Base-by-base conservation (phyloP, 2,329 filamentous ascomycete genomes). In the Cordyceps fumosorosea region DNA sequence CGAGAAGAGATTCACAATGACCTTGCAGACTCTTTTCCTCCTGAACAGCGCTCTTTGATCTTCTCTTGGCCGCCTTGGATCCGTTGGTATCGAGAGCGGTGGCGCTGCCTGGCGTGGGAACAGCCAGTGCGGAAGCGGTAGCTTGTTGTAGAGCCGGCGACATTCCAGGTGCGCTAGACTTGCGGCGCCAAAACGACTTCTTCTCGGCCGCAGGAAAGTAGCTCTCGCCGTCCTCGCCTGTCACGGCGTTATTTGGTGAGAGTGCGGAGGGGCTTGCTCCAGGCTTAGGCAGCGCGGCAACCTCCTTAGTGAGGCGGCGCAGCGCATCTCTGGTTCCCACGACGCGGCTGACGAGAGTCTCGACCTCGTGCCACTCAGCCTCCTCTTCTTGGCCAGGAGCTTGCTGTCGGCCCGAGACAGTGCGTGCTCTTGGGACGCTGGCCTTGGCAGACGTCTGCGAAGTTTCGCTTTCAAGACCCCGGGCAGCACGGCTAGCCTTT, bases 101-200 rank as follows among this genome's bases (percentile, higher is more conserved):
- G 6, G 73, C 67, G 29, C 69, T 73, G n/a, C 73, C 73, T 2
- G 79, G 76, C 10, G 76, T 71, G 0, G 81, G 75, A 2, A 80
- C 76, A 14, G 78, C 76, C 34, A 80, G 66, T 2, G 76, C 73
- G 0, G 78, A 74, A 2, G 75, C 69, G 1, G 74, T 67, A 0
- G 75, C 63, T 40, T 77, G 72, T 8, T 80, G 76, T 22, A 78
- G 65, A 11, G 74, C 71, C 32, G 80, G 74, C 5, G 76, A 73
- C 34, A 79, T 69, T 3, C 77, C 73, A 22, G 80, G 73, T 1
- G 78, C 77, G 68, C 87, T 93, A 1, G 88, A 80, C 75, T 96
- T 97, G 54, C 93, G 86, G 74, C 92, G 96, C 95, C 95, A 99
- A 71, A 99, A 98, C 0, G 91, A 81, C 63, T 86, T 84, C 72